Conservation (phyloP, 2,329 filamentous ascomycete species). For the Paraphaeosphaeria sporulosa region DNA sequence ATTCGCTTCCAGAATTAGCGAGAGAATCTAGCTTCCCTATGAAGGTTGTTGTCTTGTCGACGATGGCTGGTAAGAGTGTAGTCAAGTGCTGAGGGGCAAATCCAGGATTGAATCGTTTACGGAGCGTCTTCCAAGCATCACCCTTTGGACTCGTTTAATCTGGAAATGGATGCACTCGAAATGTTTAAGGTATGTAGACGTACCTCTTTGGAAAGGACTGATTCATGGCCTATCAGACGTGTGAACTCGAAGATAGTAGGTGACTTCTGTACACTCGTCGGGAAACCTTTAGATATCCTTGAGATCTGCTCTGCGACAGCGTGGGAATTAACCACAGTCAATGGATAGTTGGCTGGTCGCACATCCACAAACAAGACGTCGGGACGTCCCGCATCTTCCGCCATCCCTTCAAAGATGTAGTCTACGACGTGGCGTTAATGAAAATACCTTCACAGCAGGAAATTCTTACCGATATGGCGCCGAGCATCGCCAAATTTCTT, state of each 20-base stretch:
- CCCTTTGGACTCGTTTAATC: constrained; percentile 17
- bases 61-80: constrained; percentile 42
- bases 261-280: constrained; percentile 44
- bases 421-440: constrained; percentile 28
- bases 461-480: constrained; percentile 36
- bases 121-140: constrained; percentile 45
- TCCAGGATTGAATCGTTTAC: constrained; percentile 47
- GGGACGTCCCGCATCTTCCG: constrained; percentile 35
- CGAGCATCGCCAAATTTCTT: constrained; percentile 33
- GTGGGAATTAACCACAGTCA: constrained; percentile 39
- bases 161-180: too few species aligned
- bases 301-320: constrained; percentile 46
- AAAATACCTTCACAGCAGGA: background rate
- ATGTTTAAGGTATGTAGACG: background rate
- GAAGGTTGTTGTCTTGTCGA: constrained; percentile 47
- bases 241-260: constrained; percentile 37
- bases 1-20: constrained; percentile 30
- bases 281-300: constrained; percentile 35
- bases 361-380: constrained; percentile 41
- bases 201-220: constrained; percentile 38
- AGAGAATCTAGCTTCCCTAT: constrained; percentile 39
- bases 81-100: constrained; percentile 48
- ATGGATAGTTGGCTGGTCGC: constrained; percentile 36
- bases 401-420: constrained; percentile 41
- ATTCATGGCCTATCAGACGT: constrained; percentile 35